These are phyloP conservation scores for Yamadazyma phyllophila DNA, from an alignment of 805 yeast genomes.

Conservation along the genomic window DNA sequence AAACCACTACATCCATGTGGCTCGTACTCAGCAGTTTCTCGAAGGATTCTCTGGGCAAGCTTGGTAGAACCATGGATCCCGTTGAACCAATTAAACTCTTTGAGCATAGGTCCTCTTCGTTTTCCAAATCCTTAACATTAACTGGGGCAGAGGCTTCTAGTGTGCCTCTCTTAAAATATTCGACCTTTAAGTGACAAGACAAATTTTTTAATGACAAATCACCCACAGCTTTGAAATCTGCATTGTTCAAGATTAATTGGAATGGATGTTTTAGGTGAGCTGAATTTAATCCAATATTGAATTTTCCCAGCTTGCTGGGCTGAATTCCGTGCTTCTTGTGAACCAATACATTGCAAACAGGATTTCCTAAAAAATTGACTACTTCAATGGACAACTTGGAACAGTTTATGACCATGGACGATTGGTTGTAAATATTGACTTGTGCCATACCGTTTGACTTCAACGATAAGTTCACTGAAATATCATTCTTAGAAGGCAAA, in stretches of 20 bases:
- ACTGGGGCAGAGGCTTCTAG: neutral
- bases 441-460: conserved; percentile 32
- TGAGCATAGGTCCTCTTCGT: neutral
- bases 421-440: conserved; percentile 28
- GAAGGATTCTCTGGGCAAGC: conserved; percentile 27
- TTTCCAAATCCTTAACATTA: neutral
- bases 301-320: conserved; percentile 29
- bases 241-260: conserved; percentile 25
- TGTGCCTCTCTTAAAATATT: neutral
- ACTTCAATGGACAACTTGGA: conserved; percentile 28
- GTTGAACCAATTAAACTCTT: conserved; percentile 16
- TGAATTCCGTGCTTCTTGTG: conserved; percentile 31
- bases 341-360: conserved; percentile 26
- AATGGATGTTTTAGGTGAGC: conserved; percentile 36
- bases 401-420: conserved; percentile 26
- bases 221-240: conserved; percentile 8
- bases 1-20: conserved; percentile 18
- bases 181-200: conserved; percentile 5
- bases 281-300: conserved; percentile 30
- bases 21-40: conserved; percentile 11
- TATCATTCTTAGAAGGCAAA: neutral
- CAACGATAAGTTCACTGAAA: conserved; percentile 25
- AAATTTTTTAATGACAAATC: conserved; percentile 10
- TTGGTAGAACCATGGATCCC: conserved; percentile 31
- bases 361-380: conserved; percentile 26